Evolutionary conservation across 306 rosid genomes (phyloP), one percentile per base, ranked within the genome.

Genomic region (Cotoneaster glaucophyllus): DNA sequence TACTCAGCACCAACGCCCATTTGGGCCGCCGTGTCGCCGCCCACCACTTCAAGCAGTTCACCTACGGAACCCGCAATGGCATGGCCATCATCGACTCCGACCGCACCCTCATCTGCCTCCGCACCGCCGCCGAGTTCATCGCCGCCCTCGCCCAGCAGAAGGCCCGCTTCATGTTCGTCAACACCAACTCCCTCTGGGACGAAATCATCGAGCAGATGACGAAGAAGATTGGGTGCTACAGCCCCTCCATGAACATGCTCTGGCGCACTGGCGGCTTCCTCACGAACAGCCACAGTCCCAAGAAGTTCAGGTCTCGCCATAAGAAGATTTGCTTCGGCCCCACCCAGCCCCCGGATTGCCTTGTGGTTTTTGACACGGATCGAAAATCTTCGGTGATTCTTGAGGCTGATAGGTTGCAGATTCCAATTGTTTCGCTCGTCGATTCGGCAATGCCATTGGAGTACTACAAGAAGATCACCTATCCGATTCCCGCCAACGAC

Each of bases 201-300:
- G 98, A 93, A 67, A 90, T 90, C 73, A 79, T 93, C 70, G 82
- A 91, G 39, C 89, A 86, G 19, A 93, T 89, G 97, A 84, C 87
- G 1, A 86, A 84, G 73, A 85, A 80, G 73, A 84, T 93, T 8
- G 96, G 90, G 6, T 84, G 79, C 48, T 91, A 84, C 64, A 61
- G 80, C 44, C 88, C 88, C 11, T 82, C 86, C 26, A 76, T 85
- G 82, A 76, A 31, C 48, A 21, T 82, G 29, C 88, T 89, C 58
- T 93, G 96, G 97, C 93, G 89, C 76, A 78, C 88, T 69, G 89
- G 96, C 4, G 98, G 98, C 18, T 91, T 87, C 76, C 87, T 93
- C 67, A 87, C 98, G 56, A 93, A 93, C 74, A 84, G 90, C 29
- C 70, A 67, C 70, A 88, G 93, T 70, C 97, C 98, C 8, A 93